Evolutionary conservation across 805 yeast species (phyloP), one percentile per base, ranked within the genome.

Genomic region (Metschnikowia kunwiensis): DNA sequence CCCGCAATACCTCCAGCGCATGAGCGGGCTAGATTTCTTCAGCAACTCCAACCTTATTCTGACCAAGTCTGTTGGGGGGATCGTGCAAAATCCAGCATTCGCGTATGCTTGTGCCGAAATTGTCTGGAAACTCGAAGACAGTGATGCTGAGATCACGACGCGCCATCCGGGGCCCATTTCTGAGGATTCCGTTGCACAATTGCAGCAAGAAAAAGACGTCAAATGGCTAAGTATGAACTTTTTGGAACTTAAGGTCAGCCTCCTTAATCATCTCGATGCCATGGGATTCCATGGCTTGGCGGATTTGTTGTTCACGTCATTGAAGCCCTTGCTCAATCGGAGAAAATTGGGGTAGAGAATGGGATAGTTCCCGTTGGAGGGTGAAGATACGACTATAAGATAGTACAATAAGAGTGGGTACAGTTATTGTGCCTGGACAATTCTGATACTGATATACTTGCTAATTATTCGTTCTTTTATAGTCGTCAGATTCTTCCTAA

Each of bases 81-180:
- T 78, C 1, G 72, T 75, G 46, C 65, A 71, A 32, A 60, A 72
- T n/a, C 80, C 83, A 3, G 64, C 74, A 3, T 76, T 75, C 56
- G 58, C 73, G 0, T 65, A 61, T 9, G 42, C 72, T 5, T 55
- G 71, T 9, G 68, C 78, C 0, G 62, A 61, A 17, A 57, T 71
- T 2, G 50, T 78, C 2, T 60, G 78, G 60, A 47, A 53, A 3
- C 39, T 75, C 3, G 83, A 78, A 41, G 80, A 76, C 33, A 40
- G 46, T 3, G 46, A 49, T 8, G 50, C 49, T 0, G 51, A 41
- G 0, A 58, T 68, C 10, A 54, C 57, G 10, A 49, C 51, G 4
- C 53, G 80, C 14, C 73, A 73, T 36, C 72, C 69, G 8, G 82
- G 82, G 0, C 82, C 82, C 1, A 49, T 77, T 8, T 66, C 72